Conservation (phyloP, 768 basidiomycete genomes). For the Hypholoma fasciculare region DNA sequence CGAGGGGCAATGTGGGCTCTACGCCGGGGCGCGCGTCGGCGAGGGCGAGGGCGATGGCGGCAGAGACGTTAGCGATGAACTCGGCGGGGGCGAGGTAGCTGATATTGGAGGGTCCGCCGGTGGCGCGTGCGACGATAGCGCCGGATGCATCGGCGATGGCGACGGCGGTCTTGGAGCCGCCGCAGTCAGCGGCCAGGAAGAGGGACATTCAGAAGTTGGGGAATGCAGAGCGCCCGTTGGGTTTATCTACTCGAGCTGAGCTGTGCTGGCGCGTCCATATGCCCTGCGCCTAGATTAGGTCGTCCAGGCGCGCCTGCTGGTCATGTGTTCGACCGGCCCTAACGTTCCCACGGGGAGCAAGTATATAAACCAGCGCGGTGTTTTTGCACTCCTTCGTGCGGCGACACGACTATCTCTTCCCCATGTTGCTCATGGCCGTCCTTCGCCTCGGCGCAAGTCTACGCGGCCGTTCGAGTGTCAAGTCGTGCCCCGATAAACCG, state of each 20-base stretch:
- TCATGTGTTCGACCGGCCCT: slow-evolving; percentile 31
- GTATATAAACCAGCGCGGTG: slow-evolving; percentile 15
- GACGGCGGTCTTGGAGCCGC: slow-evolving; percentile 85
- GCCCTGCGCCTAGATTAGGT: background rate
- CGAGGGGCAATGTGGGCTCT: slow-evolving; percentile 31
- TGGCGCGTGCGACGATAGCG: slow-evolving; percentile 62
- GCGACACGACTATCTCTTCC: slow-evolving; percentile 79
- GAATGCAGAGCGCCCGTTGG: background rate
- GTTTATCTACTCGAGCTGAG: background rate
- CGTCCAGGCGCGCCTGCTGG: background rate
- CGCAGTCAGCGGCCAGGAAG: slow-evolving; percentile 85
- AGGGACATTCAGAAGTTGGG: slow-evolving; percentile 43
- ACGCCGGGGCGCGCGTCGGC: slow-evolving; percentile 38
- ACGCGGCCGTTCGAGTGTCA: slow-evolving; percentile 91
- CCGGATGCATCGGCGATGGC: slow-evolving; percentile 63
- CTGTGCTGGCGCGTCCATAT: background rate
- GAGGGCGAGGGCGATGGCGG: slow-evolving; percentile 57
- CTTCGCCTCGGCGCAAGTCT: slow-evolving; percentile 31
- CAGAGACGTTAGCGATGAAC: slow-evolving; percentile 54
- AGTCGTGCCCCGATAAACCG: slow-evolving; percentile 74
- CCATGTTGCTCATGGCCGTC: slow-evolving; percentile 89
- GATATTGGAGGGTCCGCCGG: slow-evolving; percentile 83
- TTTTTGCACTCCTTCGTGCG: slow-evolving; percentile 57
- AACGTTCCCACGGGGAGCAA: slow-evolving; percentile 32
- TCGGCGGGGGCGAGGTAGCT: slow-evolving; percentile 68